Conservation (phyloP, 495 filamentous ascomycete species). For the Hypoxylon cercidicola region DNA sequence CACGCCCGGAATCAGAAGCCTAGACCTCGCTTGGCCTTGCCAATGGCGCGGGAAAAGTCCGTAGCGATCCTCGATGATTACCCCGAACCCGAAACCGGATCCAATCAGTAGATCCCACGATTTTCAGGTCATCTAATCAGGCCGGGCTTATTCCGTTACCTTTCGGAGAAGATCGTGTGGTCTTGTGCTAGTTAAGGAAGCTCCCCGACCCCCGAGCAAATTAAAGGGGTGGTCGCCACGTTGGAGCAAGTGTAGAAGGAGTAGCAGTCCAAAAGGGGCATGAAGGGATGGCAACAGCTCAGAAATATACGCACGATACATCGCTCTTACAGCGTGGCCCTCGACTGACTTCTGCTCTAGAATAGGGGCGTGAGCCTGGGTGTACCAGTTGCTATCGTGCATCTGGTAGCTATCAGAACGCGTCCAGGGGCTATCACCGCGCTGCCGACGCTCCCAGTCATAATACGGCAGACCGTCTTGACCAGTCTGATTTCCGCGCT, state of each 20-base stretch:
- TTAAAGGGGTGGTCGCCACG: slow-evolving; percentile 41
- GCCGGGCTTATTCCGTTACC: no score
- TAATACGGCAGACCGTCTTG: slow-evolving; percentile 61
- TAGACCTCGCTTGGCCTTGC: no score
- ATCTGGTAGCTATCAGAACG: slow-evolving; percentile 56
- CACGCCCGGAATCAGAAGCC: neutral
- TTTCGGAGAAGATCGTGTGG: no score
- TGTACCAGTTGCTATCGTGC: slow-evolving; percentile 57
- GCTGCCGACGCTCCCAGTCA: slow-evolving; percentile 59
- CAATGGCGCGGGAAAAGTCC: no score
- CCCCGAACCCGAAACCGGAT: no score
- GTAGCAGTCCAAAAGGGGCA: slow-evolving; percentile 47
- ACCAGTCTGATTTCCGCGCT: slow-evolving; percentile 64
- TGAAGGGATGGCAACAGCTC: slow-evolving; percentile 15
- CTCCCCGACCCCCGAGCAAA: neutral
- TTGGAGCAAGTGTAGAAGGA: no score
- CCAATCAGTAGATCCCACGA: no score
- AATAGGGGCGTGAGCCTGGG: slow-evolving; percentile 66
- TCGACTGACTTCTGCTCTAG: slow-evolving; percentile 64
- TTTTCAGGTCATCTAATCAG: no score
- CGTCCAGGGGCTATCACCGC: slow-evolving; percentile 61
- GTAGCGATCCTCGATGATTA: no score
- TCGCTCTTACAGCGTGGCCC: slow-evolving; percentile 68
- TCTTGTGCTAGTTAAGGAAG: neutral
- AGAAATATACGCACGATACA: slow-evolving; percentile 55